Evolutionary conservation across 805 yeast genomes (phyloP).

Genomic region (Candida wancherniae): DNA sequence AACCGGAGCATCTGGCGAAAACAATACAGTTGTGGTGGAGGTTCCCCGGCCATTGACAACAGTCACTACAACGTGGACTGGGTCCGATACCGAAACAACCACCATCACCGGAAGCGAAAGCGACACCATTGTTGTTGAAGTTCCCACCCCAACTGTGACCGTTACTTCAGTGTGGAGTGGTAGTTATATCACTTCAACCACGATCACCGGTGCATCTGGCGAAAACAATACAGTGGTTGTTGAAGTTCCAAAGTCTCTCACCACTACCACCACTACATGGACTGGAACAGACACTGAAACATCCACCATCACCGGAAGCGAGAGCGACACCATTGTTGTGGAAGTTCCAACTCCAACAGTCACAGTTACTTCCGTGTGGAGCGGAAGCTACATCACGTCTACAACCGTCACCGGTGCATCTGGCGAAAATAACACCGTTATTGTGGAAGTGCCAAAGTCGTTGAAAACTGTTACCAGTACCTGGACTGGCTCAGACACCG

Average conservation of each 20-base stretch:
- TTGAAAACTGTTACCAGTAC: slow-evolving; percentile 4
- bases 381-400: slow-evolving; percentile 3
- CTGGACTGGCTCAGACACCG: background rate
- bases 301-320: slow-evolving; percentile 1
- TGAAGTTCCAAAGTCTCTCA: slow-evolving; percentile 7
- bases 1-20: slow-evolving; percentile 5
- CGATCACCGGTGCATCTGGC: slow-evolving; percentile 4
- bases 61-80: slow-evolving; percentile 7
- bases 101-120: slow-evolving; percentile 1
- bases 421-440: slow-evolving; percentile 11
- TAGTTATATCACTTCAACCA: background rate
- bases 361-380: slow-evolving; percentile 2
- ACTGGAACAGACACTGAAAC: slow-evolving; percentile 10
- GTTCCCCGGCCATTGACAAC: slow-evolving; percentile 9
- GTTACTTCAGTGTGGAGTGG: slow-evolving; percentile 5
- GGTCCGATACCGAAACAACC: slow-evolving; percentile 1
- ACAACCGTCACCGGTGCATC: slow-evolving; percentile 10
- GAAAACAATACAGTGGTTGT: slow-evolving; percentile 9
- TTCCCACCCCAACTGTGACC: slow-evolving; percentile 3
- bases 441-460: slow-evolving; percentile 10
- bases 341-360: slow-evolving; percentile 14
- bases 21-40: slow-evolving; percentile 10
- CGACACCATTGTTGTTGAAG: slow-evolving; percentile 9
- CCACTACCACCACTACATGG: slow-evolving; percentile 9
- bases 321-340: slow-evolving; percentile 2